phyloP scores from a whole-genome alignment of 176 grass and related monocot genomes.

The Oryza officinalis region DNA sequence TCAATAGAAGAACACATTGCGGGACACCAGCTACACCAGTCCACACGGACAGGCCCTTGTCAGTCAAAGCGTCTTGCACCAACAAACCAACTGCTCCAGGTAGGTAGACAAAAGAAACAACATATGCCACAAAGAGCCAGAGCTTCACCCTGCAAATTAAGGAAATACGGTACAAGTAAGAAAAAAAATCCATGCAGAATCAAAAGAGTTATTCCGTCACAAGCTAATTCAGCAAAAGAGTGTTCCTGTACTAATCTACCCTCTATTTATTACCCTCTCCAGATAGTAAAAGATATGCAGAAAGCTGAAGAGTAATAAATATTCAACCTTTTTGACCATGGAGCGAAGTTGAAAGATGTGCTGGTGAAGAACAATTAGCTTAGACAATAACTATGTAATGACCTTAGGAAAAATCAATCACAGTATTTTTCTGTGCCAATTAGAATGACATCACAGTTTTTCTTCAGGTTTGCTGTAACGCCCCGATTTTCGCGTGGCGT shows the following conservation, averaged over 20 bases:
- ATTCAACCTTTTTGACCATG: neutral
- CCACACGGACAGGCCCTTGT: constrained; percentile 73
- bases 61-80: constrained; percentile 73
- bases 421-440: neutral
- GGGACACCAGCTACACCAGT: constrained; percentile 79
- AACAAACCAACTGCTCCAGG: constrained; percentile 80
- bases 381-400: constrained; percentile 2
- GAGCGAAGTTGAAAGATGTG: neutral
- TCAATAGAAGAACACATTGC: constrained; percentile 83
- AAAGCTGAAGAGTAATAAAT: neutral
- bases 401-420: neutral
- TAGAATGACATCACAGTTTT: neutral
- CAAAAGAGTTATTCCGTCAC: neutral
- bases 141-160: constrained; percentile 73
- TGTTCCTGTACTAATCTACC: neutral
- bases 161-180: neutral
- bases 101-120: constrained; percentile 85
- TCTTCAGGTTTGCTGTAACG: too few relatives aligned
- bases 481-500: too few relatives aligned
- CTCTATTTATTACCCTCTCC: neutral
- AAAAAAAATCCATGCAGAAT: neutral
- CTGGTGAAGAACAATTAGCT: neutral
- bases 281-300: neutral
- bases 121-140: constrained; percentile 88
- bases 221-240: neutral